A percentile compares a stretch with the other conserved stretches of the same genome.
Evolutionary conservation across 1,139 yeast species (phyloP).

Genomic region (Sugiyamaella novakii): DNA sequence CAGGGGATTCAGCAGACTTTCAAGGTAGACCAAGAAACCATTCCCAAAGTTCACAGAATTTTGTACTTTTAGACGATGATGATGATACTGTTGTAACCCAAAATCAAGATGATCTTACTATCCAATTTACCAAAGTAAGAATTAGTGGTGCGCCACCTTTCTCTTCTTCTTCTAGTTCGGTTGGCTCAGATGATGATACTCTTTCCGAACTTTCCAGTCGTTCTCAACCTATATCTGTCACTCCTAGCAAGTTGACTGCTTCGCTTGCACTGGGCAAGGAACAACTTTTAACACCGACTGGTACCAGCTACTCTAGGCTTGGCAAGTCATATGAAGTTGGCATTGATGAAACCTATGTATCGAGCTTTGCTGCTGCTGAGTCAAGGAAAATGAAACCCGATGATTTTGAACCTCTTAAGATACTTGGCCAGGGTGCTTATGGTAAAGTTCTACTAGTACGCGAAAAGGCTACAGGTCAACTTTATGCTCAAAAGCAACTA

Average conservation of each 20-base stretch:
- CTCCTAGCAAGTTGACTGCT: constrained; percentile 21
- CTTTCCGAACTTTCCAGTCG: constrained; percentile 22
- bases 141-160: constrained; percentile 1
- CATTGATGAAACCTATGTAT: constrained; percentile 44
- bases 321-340: constrained; percentile 54
- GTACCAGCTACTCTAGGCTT: constrained; percentile 45
- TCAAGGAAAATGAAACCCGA: constrained; percentile 41
- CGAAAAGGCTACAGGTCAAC: constrained; percentile 61
- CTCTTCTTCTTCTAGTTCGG: constrained; percentile 1
- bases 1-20: constrained; percentile 1
- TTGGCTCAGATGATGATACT: constrained; percentile 13
- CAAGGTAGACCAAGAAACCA: constrained; percentile 17
- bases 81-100: not conserved
- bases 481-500: constrained; percentile 88
- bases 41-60: constrained; percentile 24
- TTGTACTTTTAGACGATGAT: constrained; percentile 17
- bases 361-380: constrained; percentile 33
- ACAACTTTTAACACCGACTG: constrained; percentile 34
- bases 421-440: constrained; percentile 88
- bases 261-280: constrained; percentile 31
- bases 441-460: constrained; percentile 84
- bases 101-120: not conserved
- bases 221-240: constrained; percentile 26
- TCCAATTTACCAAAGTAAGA: constrained; percentile 9
- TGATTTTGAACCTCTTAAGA: constrained; percentile 77